Percentiles rank a stretch among this genome's conserved stretches.
phyloP scores from a whole-genome alignment of 2,329 filamentous ascomycete genomes.

The Dothideomycetes sp. region DNA sequence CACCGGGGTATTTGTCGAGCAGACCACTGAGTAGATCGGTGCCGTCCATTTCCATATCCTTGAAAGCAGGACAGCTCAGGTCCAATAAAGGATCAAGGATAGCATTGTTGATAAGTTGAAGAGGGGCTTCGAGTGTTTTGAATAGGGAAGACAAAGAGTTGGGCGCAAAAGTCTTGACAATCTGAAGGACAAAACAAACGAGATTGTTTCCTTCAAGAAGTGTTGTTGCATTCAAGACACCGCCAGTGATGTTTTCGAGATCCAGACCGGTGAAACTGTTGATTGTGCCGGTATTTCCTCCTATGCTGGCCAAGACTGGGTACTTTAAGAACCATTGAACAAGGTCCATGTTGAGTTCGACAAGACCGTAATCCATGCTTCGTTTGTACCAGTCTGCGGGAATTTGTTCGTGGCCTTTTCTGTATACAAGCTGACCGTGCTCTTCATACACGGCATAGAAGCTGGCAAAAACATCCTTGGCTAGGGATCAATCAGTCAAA shows the following conservation, averaged over 20 bases:
- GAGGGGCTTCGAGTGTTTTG: slow-evolving; percentile 23
- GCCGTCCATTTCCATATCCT: slow-evolving; percentile 10
- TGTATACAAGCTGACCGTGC: slow-evolving; percentile 24
- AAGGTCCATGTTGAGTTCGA: slow-evolving; percentile 19
- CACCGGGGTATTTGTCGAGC: neutral
- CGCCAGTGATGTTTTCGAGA: slow-evolving; percentile 29
- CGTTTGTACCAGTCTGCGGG: slow-evolving; percentile 33
- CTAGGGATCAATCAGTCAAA: slow-evolving; percentile 21
- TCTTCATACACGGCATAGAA: slow-evolving; percentile 28
- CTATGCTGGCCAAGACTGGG: slow-evolving; percentile 26
- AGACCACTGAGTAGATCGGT: neutral
- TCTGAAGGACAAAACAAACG: slow-evolving; percentile 35
- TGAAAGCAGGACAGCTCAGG: slow-evolving; percentile 22
- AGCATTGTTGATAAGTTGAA: slow-evolving; percentile 27
- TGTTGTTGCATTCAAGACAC: slow-evolving; percentile 33
- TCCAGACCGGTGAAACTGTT: slow-evolving; percentile 30
- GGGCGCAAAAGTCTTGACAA: slow-evolving; percentile 32
- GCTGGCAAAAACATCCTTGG: slow-evolving; percentile 23
- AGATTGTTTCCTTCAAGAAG: slow-evolving; percentile 42
- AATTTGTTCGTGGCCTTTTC: slow-evolving; percentile 31
- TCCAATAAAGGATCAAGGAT: slow-evolving; percentile 17
- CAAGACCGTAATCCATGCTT: slow-evolving; percentile 23
- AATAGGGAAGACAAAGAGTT: slow-evolving; percentile 35
- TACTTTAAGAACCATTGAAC: slow-evolving; percentile 17
- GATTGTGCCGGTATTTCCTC: slow-evolving; percentile 28